These are phyloP conservation scores for Citrus cavaleriei DNA, from an alignment of 345 rosid genomes.

Conservation along the genomic window DNA sequence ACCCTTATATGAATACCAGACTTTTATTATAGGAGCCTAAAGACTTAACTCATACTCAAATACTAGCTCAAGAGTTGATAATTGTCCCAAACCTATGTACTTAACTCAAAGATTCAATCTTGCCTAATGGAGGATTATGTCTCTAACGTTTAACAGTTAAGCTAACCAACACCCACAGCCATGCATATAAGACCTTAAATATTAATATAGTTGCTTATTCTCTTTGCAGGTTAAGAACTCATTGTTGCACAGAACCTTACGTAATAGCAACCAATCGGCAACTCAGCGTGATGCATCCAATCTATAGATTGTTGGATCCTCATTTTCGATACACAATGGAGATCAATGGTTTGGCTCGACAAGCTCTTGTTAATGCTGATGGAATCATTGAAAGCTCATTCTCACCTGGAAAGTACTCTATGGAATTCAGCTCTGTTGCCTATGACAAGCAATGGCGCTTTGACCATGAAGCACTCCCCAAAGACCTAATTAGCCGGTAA, in stretches of 20 bases:
- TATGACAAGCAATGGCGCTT: conserved; percentile 57
- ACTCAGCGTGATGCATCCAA: conserved; percentile 71
- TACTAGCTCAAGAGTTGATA: too few relatives aligned
- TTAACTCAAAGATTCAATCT: too few relatives aligned
- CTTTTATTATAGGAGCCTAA: too few relatives aligned
- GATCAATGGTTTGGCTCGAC: conserved; percentile 70
- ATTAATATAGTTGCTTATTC: too few relatives aligned
- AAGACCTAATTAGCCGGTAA: conserved; percentile 54
- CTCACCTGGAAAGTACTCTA: conserved; percentile 49
- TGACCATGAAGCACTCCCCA: conserved; percentile 48
- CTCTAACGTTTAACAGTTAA: too few relatives aligned
- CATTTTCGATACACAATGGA: conserved; percentile 81
- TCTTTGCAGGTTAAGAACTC: conserved; percentile 63
- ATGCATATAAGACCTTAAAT: too few relatives aligned
- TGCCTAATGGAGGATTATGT: too few relatives aligned
- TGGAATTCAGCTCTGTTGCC: conserved; percentile 54
- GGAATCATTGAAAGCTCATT: conserved; percentile 67
- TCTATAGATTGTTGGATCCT: conserved; percentile 53
- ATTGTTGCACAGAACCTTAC: conserved; percentile 63
- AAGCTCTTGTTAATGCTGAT: conserved; percentile 42
- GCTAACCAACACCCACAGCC: too few relatives aligned
- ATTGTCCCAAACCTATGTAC: too few relatives aligned
- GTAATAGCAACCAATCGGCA: conserved; percentile 72
- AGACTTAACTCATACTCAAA: too few relatives aligned
- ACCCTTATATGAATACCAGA: too few relatives aligned